Percentiles rank a stretch among this genome's conserved stretches.
These are phyloP conservation scores for Zalerion maritima DNA, from an alignment of 495 filamentous ascomycete species.

Conservation along the genomic window DNA sequence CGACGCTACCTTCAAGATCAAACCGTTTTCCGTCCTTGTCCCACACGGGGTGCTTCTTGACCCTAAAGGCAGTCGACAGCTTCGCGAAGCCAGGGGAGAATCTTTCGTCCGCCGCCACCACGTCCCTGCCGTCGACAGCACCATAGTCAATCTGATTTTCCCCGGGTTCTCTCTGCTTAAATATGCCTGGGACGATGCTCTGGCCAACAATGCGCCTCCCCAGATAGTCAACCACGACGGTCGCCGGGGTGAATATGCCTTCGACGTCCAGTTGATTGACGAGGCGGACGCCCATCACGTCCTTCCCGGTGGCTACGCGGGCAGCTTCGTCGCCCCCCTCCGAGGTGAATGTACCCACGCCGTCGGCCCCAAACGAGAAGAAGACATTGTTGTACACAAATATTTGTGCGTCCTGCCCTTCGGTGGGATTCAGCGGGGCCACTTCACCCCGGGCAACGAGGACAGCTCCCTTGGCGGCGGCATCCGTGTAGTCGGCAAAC, in stretches of 20 bases:
- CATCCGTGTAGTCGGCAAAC: constrained; percentile 94
- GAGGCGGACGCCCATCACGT: constrained; percentile 80
- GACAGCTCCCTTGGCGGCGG: constrained; percentile 83
- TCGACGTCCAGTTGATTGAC: constrained; percentile 96
- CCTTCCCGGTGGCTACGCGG: constrained; percentile 90
- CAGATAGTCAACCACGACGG: constrained; percentile 91
- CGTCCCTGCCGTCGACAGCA: constrained; percentile 92
- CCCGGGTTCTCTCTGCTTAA: constrained; percentile 93
- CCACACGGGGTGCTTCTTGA: constrained; percentile 96
- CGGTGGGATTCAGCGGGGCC: constrained; percentile 91
- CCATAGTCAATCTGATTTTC: constrained; percentile 99
- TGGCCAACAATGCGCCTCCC: constrained; percentile 96
- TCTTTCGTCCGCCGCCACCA: constrained; percentile 73
- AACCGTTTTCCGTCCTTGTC: constrained; percentile 87
- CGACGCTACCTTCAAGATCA: constrained; percentile 87
- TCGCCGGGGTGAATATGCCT: constrained; percentile 87
- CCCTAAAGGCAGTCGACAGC: constrained; percentile 68
- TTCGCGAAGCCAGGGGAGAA: constrained; percentile 80
- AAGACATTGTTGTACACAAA: constrained; percentile 99
- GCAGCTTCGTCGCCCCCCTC: constrained; percentile 97
- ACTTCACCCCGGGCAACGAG: constrained; percentile 88
- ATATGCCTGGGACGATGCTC: constrained; percentile 97
- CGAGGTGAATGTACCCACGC: constrained; percentile 88
- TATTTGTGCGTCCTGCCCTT: constrained; percentile 85
- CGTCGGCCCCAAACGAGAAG: constrained; percentile 96